These are phyloP conservation scores for Termitomyces sp. DNA, from an alignment of 768 basidiomycete genomes.

Conservation along the genomic window DNA sequence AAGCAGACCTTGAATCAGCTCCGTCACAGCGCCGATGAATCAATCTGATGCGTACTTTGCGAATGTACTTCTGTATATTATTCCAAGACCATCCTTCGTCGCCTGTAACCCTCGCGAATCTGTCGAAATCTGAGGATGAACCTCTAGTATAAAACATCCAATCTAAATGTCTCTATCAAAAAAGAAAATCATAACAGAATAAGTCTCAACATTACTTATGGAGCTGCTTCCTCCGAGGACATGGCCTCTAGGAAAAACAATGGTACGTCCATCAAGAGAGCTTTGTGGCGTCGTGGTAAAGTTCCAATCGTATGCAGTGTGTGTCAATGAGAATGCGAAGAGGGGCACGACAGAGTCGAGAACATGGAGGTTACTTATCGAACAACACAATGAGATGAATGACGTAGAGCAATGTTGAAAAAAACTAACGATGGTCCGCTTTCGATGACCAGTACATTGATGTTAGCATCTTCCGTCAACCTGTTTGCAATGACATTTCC, in stretches of 20 bases:
- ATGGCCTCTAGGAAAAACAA: conserved; percentile 23
- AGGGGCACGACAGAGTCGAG: conserved; percentile 24
- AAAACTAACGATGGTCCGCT: not conserved
- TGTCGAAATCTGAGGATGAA: conserved; percentile 25
- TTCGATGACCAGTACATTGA: not conserved
- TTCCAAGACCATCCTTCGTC: conserved; percentile 33
- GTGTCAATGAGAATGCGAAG: conserved; percentile 12
- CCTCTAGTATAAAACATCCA: conserved; percentile 26
- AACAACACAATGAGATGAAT: not conserved
- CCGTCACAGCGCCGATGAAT: too few species aligned
- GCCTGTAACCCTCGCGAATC: conserved; percentile 22
- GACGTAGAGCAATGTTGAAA: not conserved
- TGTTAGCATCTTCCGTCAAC: not conserved
- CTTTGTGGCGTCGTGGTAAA: conserved; percentile 27
- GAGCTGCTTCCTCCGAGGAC: conserved; percentile 33
- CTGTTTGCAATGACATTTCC: conserved; percentile 3
- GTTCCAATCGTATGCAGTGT: conserved; percentile 29
- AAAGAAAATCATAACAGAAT: not conserved
- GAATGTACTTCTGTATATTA: conserved; percentile 14
- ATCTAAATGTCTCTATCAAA: conserved; percentile 11
- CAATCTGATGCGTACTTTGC: not conserved
- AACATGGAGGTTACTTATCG: conserved; percentile 21
- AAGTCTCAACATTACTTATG: conserved; percentile 17
- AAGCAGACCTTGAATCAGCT: not conserved
- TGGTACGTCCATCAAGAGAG: conserved; percentile 20